Conservation (phyloP, 129 eudicot genomes). For the Tagetes erecta region DNA sequence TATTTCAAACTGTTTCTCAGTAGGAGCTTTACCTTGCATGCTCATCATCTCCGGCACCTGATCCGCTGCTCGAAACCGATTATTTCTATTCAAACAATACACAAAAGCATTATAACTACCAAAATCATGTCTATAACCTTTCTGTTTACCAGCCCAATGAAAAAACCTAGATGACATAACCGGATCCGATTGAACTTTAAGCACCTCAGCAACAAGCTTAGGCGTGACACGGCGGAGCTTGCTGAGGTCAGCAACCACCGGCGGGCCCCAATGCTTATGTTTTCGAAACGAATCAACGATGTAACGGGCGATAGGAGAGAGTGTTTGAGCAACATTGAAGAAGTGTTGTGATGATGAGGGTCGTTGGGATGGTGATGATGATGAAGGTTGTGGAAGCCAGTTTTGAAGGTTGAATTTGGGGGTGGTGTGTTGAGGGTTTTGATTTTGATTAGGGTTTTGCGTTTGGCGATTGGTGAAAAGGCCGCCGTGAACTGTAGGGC, state of each 20-base stretch:
- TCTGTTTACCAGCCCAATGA: slow-evolving; percentile 97
- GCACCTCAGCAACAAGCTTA: slow-evolving; percentile 76
- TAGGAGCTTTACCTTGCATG: slow-evolving; percentile 86
- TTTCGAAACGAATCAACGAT: slow-evolving; percentile 72
- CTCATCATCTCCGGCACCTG: slow-evolving; percentile 94
- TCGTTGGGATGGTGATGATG: neutral
- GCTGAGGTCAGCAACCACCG: slow-evolving; percentile 64
- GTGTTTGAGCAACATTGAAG: slow-evolving; percentile 61
- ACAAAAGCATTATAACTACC: slow-evolving; percentile 85
- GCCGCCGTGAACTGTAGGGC: slow-evolving; percentile 77
- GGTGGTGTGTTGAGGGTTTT: slow-evolving; percentile 28
- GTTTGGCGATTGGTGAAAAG: slow-evolving; percentile 71
- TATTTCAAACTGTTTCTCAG: slow-evolving; percentile 87
- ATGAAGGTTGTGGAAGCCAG: slow-evolving; percentile 35
- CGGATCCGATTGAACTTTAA: slow-evolving; percentile 71
- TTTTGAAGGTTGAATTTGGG: slow-evolving; percentile 49
- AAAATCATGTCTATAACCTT: slow-evolving; percentile 84
- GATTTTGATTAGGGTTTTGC: slow-evolving; percentile 34
- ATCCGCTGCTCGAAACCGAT: slow-evolving; percentile 80
- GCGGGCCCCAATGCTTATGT: slow-evolving; percentile 75
- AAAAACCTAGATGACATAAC: slow-evolving; percentile 72
- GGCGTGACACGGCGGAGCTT: slow-evolving; percentile 90
- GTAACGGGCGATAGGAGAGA: slow-evolving; percentile 89
- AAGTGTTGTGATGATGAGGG: slow-evolving; percentile 50
- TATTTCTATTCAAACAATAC: slow-evolving; percentile 69